Evolutionary conservation across 2,329 filamentous ascomycete genomes (phyloP).

Genomic region (Chalaropsis thielavioides): DNA sequence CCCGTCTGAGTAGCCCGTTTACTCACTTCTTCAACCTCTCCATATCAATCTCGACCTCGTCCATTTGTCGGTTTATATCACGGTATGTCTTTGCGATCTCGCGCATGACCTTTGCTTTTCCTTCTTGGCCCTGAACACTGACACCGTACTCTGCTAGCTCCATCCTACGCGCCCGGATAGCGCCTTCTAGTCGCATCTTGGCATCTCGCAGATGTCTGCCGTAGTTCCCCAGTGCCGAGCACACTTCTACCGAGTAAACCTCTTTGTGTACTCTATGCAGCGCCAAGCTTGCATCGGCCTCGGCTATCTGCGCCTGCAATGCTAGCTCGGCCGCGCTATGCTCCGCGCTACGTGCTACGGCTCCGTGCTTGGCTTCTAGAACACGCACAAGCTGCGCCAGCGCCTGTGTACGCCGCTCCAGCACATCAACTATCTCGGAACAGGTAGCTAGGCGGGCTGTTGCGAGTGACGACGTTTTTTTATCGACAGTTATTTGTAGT

Average conservation of each 20-base stretch:
- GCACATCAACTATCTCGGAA: conserved; percentile 14
- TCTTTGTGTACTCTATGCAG: conserved; percentile 26
- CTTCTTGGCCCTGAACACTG: conserved; percentile 24
- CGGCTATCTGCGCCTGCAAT: conserved; percentile 30
- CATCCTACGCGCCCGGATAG: conserved; percentile 27
- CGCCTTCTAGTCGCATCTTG: conserved; percentile 31
- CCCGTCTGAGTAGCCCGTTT: no score
- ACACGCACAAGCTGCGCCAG: conserved; percentile 33
- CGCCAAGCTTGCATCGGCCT: conserved; percentile 27
- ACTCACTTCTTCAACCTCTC: conserved; percentile 23
- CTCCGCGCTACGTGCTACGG: conserved; percentile 36
- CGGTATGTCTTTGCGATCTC: conserved; percentile 39
- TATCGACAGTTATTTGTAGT: conserved; percentile 26
- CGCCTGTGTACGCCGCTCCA: conserved; percentile 28
- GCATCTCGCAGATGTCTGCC: conserved; percentile 36
- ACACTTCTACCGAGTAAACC: conserved; percentile 33
- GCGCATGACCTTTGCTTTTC: conserved; percentile 36
- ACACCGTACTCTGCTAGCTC: conserved; percentile 39
- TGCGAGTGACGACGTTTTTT: conserved; percentile 25
- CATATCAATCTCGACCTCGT: conserved; percentile 37
- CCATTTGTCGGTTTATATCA: conserved; percentile 36
- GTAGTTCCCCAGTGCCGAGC: conserved; percentile 33
- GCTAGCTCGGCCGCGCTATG: conserved; percentile 34
- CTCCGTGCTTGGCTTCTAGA: conserved; percentile 42
- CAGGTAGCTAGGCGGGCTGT: conserved; percentile 29